A percentile compares a stretch with the other conserved stretches of the same genome.
Conservation (phyloP, 2,329 filamentous ascomycete species). For the Sporothrix euskadiensis region DNA sequence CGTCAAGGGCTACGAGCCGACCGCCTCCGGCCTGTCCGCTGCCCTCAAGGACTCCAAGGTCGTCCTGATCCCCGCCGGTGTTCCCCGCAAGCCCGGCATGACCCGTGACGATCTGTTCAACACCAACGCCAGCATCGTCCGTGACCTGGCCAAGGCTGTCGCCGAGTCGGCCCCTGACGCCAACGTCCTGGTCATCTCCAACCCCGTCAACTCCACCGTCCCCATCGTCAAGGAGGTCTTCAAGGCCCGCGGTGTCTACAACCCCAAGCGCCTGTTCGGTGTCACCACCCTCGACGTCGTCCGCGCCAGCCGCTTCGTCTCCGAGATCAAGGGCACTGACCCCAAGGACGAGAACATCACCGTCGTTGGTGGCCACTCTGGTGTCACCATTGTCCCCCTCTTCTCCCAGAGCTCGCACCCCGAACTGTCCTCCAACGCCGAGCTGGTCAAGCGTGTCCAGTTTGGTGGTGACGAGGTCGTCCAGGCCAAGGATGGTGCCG, state of each 20-base stretch:
- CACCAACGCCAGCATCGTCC: constrained; percentile 99
- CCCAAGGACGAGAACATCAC: constrained; percentile 91
- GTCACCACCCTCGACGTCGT: constrained; percentile 99
- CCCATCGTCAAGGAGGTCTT: constrained; percentile 96
- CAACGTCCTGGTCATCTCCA: constrained; percentile 96
- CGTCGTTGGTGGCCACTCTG: constrained; percentile 95
- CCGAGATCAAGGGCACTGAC: constrained; percentile 86
- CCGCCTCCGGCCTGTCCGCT: constrained; percentile 70
- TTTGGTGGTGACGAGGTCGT: constrained; percentile 99
- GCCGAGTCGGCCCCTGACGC: constrained; percentile 87
- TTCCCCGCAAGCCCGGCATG: constrained; percentile 99
- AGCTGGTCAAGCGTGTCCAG: constrained; percentile 91
- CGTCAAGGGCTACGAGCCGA: constrained; percentile 86
- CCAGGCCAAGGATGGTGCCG: constrained; percentile 97
- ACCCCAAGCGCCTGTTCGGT: constrained; percentile 98
- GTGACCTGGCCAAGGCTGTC: constrained; percentile 92
- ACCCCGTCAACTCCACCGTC: constrained; percentile 99
- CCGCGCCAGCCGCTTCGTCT: constrained; percentile 96
- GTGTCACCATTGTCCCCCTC: constrained; percentile 96
- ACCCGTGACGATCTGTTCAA: constrained; percentile 99
- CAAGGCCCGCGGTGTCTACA: constrained; percentile 94
- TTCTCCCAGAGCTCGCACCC: constrained; percentile 91
- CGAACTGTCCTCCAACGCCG: constrained; percentile 74
- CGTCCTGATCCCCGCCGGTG: constrained; percentile 96
- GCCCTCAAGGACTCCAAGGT: constrained; percentile 87